Evolutionary conservation across 768 basidiomycete species (phyloP).

Genomic region (Mycena haematopus): DNA sequence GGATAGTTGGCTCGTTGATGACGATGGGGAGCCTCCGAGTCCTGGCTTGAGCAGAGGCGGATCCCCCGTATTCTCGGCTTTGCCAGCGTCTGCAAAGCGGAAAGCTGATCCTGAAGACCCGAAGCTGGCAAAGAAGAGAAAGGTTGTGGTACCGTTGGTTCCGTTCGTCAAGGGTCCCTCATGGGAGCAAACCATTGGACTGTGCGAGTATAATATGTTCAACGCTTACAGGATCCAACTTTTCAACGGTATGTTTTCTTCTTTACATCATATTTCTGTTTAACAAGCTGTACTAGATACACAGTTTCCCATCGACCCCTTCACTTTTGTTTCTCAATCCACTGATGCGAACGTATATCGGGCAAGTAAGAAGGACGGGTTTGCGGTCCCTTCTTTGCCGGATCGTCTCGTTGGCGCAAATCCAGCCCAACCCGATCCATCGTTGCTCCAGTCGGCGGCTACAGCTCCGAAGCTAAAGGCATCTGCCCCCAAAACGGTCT

Average conservation of each 20-base stretch:
- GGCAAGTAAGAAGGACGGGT: conserved; percentile 42
- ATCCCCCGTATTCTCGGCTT: conserved; percentile 20
- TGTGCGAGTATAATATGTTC: conserved; percentile 73
- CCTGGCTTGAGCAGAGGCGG: conserved; percentile 16
- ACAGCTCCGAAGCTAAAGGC: conserved; percentile 33
- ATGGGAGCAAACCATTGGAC: conserved; percentile 75
- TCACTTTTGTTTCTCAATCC: conserved; percentile 67
- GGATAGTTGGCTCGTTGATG: conserved; percentile 82
- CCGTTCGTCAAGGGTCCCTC: conserved; percentile 84
- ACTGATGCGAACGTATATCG: conserved; percentile 42
- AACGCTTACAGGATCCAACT: conserved; percentile 78
- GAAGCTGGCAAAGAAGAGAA: conserved; percentile 70
- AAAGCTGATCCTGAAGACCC: conserved; percentile 64
- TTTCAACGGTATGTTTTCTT: conserved; percentile 73
- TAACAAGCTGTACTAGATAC: conserved; percentile 56
- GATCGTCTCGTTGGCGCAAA: conserved; percentile 36
- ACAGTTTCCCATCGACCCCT: conserved; percentile 77
- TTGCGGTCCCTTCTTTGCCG: conserved; percentile 57
- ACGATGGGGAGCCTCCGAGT: conserved; percentile 62
- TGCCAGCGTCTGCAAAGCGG: conserved; percentile 54
- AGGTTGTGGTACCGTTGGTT: conserved; percentile 77
- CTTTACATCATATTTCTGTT: conserved; percentile 1
- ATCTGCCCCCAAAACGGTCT: conserved; percentile 57
- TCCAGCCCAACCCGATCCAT: conserved; percentile 22
- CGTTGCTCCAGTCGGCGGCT: conserved; percentile 25